Evolutionary conservation across 2,329 filamentous ascomycete genomes (phyloP), one percentile per base, ranked within the genome.

Genomic region (Pseudovirgaria hyperparasitica): DNA sequence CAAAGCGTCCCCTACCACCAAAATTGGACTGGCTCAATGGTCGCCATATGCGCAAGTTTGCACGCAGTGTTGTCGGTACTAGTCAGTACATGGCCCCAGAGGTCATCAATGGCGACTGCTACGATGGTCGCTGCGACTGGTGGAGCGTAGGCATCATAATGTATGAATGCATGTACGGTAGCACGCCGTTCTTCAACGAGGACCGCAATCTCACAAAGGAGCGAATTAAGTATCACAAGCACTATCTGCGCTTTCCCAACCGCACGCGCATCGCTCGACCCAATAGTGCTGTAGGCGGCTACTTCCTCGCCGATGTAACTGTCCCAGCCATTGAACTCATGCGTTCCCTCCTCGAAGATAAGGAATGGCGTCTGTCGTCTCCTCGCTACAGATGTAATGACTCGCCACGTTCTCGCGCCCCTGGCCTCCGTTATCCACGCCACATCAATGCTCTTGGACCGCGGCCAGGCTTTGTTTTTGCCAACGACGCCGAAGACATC

Each of bases 21-120:
- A 46, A 51, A n/a, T 32, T 55, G 6, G 47, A 57, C 29, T 62
- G 54, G 48, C 45, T 60, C 12, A 58, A 63, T 27, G 53, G 54
- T 12, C 54, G 49, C 5, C 56, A 61, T 26, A 77, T 75, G 39
- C 73, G 84, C 20, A 70, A 70, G 18, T 67, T 82, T 18, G 87
- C 87, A 2, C 72, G 76, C 39, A 93, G 85, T 23, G 75, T 93
- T 1, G 87, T 96, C 8, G 87, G 87, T 3, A 96, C 90, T 3
- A 93, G 85, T 49, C 87, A 94, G 48, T 96, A 96, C 59, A 96
- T 94, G 90, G 87, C 90, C 1, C 87, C 87, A 2, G 90, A 96
- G 58, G 82, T 96, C 11, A 76, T 94, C 31, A 64, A 70, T 38
- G 82, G 86, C 16, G 70, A 84, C 25, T 59, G 67, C 19, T 96